phyloP scores from a whole-genome alignment of 2,329 filamentous ascomycete genomes.

The Trichophyton mentagrophytes region DNA sequence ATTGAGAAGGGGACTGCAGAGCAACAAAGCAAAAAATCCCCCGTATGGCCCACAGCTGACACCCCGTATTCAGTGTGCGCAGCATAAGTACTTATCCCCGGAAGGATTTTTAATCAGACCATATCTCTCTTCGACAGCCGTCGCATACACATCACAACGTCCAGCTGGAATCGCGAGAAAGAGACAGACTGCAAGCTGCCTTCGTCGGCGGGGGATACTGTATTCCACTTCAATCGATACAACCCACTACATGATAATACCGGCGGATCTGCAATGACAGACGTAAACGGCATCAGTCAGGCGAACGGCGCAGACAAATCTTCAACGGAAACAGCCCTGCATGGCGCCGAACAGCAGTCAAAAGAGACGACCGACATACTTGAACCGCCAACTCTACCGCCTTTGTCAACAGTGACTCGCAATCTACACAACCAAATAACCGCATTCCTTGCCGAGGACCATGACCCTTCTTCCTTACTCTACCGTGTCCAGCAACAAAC shows the following conservation, averaged over 20 bases:
- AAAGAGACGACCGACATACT: conserved; percentile 1
- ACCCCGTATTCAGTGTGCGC: neutral
- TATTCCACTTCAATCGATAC: neutral
- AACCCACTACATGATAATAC: neutral
- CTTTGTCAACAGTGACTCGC: conserved; percentile 50
- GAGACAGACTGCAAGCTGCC: neutral
- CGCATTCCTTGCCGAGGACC: conserved; percentile 51
- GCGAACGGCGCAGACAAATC: neutral
- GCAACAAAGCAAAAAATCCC: neutral
- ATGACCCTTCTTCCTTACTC: conserved; percentile 43
- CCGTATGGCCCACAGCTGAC: neutral
- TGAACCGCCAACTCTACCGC: conserved; percentile 11
- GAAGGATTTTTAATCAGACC: neutral
- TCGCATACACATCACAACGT: neutral
- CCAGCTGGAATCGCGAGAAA: neutral
- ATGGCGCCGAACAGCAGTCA: neutral
- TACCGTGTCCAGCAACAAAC: conserved; percentile 61
- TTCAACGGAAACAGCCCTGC: neutral
- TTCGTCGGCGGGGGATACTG: neutral
- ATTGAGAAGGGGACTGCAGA: neutral
- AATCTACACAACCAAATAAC: conserved; percentile 48
- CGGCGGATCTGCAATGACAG: neutral
- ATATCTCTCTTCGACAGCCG: neutral
- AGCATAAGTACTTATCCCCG: no score
- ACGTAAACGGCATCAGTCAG: neutral